These are phyloP conservation scores for Capsicum rhomboideum DNA, from an alignment of 257 asterid species.

Conservation along the genomic window DNA sequence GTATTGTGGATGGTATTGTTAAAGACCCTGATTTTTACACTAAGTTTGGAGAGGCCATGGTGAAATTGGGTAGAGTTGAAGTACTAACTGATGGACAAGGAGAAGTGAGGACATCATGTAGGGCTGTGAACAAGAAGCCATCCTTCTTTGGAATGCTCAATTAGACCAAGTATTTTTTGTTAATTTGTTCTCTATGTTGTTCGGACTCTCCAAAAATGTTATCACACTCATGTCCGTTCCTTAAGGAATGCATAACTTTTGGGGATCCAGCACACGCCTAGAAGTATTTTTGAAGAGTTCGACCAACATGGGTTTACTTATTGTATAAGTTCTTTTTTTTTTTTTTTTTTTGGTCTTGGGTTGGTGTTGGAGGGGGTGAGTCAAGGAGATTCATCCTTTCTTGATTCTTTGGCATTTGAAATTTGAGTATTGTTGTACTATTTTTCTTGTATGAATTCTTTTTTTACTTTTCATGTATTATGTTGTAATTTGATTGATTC, in stretches of 20 bases:
- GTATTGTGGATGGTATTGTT: conserved; percentile 26
- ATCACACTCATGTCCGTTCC: too few relatives aligned
- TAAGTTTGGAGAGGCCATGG: conserved; percentile 51
- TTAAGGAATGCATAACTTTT: neutral
- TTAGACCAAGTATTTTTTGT: neutral
- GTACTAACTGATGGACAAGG: conserved; percentile 44
- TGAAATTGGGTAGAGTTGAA: conserved; percentile 41
- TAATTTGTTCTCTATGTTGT: neutral
- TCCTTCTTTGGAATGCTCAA: neutral
- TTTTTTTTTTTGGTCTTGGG: neutral
- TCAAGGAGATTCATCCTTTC: neutral
- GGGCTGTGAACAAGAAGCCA: neutral
- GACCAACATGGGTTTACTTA: neutral
- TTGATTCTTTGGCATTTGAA: neutral
- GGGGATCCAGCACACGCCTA: fast-evolving
- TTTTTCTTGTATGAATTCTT: neutral
- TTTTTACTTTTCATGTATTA: neutral
- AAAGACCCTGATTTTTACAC: conserved; percentile 17
- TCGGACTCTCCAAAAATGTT: neutral
- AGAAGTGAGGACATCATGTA: conserved; percentile 33
- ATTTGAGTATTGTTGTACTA: neutral
- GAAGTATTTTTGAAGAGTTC: neutral
- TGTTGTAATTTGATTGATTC: neutral
- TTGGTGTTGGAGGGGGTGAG: neutral
- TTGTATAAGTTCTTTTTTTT: neutral